These are phyloP conservation scores for Diacronema lutheri DNA, from an alignment of 78 protist species.

Conservation along the genomic window DNA sequence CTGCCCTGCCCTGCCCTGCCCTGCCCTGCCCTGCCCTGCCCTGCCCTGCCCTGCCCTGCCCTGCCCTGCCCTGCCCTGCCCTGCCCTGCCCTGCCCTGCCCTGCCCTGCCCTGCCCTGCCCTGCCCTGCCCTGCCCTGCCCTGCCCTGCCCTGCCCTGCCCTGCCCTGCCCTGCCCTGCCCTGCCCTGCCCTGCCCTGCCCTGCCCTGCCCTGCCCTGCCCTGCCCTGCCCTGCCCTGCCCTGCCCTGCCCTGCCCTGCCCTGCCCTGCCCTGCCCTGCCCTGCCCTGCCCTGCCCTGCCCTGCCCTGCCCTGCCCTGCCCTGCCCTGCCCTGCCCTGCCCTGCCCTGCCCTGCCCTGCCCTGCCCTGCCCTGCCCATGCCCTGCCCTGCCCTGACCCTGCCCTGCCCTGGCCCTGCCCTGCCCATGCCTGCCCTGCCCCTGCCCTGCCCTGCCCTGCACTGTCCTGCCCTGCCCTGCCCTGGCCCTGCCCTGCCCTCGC, in stretches of 20 bases:
- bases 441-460: too few relatives aligned
- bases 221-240: too few relatives aligned
- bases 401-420: not conserved
- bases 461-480: not conserved
- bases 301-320: too few relatives aligned
- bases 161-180: not conserved
- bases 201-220: too few relatives aligned
- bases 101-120: conserved; percentile 40
- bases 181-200: conserved; percentile 40
- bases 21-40: conserved; percentile 40
- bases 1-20: not conserved
- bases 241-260: not conserved
- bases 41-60: too few relatives aligned
- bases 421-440: too few relatives aligned
- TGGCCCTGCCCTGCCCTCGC: not conserved
- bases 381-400: too few relatives aligned
- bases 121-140: too few relatives aligned
- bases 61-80: too few relatives aligned
- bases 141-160: too few relatives aligned
- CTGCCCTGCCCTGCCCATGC: too few relatives aligned
- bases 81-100: not conserved
- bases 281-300: too few relatives aligned
- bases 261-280: conserved; percentile 40
- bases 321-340: not conserved
- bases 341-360: conserved; percentile 39